Evolutionary conservation across 441 rosid genomes (phyloP).

Genomic region (Corymbia calophylla): DNA sequence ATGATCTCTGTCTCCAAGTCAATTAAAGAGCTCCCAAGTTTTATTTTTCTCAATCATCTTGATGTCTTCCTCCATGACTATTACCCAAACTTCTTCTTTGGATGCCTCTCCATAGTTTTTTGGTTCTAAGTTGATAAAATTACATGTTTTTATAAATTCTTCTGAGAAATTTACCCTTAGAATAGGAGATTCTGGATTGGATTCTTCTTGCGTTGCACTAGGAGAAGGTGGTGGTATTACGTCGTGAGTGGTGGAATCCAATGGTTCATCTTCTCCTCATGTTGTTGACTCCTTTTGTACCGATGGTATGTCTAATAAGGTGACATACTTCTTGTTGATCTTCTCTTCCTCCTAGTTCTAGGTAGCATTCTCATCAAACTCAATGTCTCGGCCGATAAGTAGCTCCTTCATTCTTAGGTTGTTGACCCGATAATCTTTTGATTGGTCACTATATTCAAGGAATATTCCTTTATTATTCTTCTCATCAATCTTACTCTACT

Average conservation of each 20-base stretch:
- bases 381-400: neutral
- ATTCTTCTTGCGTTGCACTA: neutral
- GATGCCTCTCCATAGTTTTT: neutral
- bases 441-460: neutral
- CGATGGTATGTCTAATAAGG: too few relatives aligned
- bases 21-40: neutral
- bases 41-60: neutral
- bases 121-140: neutral
- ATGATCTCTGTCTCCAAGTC: neutral
- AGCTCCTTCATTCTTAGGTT: neutral
- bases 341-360: neutral
- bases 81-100: neutral
- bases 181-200: neutral
- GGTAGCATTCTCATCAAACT: neutral
- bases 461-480: neutral
- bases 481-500: neutral
- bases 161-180: too few relatives aligned
- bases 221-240: neutral
- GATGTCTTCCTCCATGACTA: neutral
- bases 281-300: neutral
- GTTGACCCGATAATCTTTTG: neutral
- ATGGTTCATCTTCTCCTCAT: neutral
- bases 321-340: too few relatives aligned
- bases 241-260: neutral
- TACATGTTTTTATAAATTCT: too few relatives aligned